Conservation (phyloP, 1,284 basidiomycete genomes). For the Cryptococcus sp. region DNA sequence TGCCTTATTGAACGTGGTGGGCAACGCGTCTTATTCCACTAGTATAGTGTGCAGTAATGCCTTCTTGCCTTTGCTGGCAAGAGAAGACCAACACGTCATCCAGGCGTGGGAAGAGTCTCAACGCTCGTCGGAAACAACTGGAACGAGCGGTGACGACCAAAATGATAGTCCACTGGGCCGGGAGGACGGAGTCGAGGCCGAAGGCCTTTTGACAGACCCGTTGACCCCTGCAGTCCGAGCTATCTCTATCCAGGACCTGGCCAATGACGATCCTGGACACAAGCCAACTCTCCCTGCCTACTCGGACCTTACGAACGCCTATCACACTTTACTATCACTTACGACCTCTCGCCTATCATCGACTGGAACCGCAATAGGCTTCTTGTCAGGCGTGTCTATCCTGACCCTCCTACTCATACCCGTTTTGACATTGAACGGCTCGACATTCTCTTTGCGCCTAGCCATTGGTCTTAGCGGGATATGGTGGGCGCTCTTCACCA, state of each 20-base stretch:
- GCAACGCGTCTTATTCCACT: constrained; percentile 80
- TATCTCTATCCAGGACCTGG: constrained; percentile 22
- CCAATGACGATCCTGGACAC: background rate
- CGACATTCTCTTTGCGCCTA: constrained; percentile 71
- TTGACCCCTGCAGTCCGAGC: constrained; percentile 18
- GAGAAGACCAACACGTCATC: constrained; percentile 61
- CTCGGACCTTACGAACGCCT: constrained; percentile 31
- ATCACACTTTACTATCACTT: constrained; percentile 63
- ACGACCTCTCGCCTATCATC: constrained; percentile 78
- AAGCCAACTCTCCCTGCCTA: background rate
- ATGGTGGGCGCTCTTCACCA: constrained; percentile 79
- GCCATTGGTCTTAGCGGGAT: constrained; percentile 76
- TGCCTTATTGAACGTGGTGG: constrained; percentile 69
- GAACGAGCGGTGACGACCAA: background rate
- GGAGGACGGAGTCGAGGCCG: background rate
- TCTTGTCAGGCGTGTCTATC: constrained; percentile 66
- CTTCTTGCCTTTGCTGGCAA: constrained; percentile 76
- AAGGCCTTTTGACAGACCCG: background rate
- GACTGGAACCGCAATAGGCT: constrained; percentile 78
- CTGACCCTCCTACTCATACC: constrained; percentile 75
- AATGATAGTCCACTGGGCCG: constrained; percentile 1
- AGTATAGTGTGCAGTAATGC: constrained; percentile 85
- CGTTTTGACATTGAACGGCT: constrained; percentile 66
- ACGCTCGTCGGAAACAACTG: background rate
- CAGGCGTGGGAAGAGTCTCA: constrained; percentile 38